Conservation (phyloP, 2,329 filamentous ascomycete species). For the Aspergillus intermedius region DNA sequence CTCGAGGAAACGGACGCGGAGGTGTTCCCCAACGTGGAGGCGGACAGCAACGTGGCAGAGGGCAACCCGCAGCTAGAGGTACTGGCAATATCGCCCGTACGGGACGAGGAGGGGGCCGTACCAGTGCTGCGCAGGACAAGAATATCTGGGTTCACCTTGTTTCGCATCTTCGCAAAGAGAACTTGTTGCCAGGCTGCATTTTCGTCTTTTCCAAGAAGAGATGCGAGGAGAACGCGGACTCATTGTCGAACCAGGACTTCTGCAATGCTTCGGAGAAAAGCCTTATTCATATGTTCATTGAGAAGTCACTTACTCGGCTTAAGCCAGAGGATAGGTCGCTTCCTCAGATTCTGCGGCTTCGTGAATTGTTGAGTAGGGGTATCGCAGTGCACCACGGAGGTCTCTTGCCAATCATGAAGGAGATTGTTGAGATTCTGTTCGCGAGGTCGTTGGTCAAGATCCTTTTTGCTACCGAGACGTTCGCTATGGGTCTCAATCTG, state of each 20-base stretch:
- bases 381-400: constrained; percentile 96
- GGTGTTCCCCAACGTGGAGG: constrained; percentile 7
- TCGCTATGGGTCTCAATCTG: constrained; percentile 95
- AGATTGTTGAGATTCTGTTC: constrained; percentile 94
- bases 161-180: constrained; percentile 80
- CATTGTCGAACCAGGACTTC: constrained; percentile 90
- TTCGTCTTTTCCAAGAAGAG: constrained; percentile 98
- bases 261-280: constrained; percentile 92
- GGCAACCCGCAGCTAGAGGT: constrained; percentile 52
- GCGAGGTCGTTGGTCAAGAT: constrained; percentile 93
- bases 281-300: constrained; percentile 93
- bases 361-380: constrained; percentile 77
- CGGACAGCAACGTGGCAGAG: constrained; percentile 47
- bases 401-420: constrained; percentile 90
- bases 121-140: constrained; percentile 87
- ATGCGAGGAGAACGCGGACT: constrained; percentile 95
- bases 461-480: constrained; percentile 94
- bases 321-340: constrained; percentile 83
- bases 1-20: constrained; percentile 39
- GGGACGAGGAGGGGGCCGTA: constrained; percentile 76
- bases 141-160: constrained; percentile 96
- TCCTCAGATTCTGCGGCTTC: constrained; percentile 84
- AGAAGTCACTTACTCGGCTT: constrained; percentile 84
- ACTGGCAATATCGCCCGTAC: constrained; percentile 83
- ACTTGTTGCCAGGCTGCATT: constrained; percentile 83